phyloP scores from a whole-genome alignment of 2,329 filamentous ascomycete genomes.

The Stromatinia cepivora region DNA sequence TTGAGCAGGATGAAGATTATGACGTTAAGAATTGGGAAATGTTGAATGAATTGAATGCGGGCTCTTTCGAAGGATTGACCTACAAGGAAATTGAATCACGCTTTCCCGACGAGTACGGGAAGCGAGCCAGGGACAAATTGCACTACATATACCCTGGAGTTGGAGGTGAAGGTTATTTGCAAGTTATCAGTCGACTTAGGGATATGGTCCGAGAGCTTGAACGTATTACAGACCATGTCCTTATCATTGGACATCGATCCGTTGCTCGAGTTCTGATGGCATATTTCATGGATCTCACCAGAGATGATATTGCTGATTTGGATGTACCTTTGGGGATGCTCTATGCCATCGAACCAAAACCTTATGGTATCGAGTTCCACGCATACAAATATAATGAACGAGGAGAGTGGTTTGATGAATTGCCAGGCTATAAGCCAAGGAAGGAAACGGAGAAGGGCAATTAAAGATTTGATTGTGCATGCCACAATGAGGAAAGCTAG shows the following conservation, averaged over 20 bases:
- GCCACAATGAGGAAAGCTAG: not conserved
- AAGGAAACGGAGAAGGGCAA: conserved; percentile 46
- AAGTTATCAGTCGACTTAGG: conserved; percentile 92
- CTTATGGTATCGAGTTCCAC: conserved; percentile 96
- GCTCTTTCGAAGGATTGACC: conserved; percentile 90
- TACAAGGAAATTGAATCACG: conserved; percentile 84
- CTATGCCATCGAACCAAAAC: conserved; percentile 94
- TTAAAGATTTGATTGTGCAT: conserved; percentile 20
- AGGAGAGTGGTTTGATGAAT: conserved; percentile 77
- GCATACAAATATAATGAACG: conserved; percentile 86
- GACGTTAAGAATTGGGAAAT: conserved; percentile 98
- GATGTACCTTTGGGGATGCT: conserved; percentile 92
- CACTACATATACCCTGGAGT: conserved; percentile 96
- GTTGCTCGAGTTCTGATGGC: conserved; percentile 90
- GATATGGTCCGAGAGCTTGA: conserved; percentile 97
- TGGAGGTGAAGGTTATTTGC: conserved; percentile 92
- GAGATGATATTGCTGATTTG: conserved; percentile 89
- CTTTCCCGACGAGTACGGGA: conserved; percentile 77
- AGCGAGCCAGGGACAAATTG: conserved; percentile 82
- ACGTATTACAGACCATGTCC: conserved; percentile 91
- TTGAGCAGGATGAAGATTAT: conserved; percentile 88
- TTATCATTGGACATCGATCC: conserved; percentile 90
- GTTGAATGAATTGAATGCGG: conserved; percentile 94
- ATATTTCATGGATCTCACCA: conserved; percentile 91
- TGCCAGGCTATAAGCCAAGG: conserved; percentile 79